A percentile compares a stretch with the other conserved stretches of the same genome.
Conservation (phyloP, 306 rosid species). For the Biancaea sappan region DNA sequence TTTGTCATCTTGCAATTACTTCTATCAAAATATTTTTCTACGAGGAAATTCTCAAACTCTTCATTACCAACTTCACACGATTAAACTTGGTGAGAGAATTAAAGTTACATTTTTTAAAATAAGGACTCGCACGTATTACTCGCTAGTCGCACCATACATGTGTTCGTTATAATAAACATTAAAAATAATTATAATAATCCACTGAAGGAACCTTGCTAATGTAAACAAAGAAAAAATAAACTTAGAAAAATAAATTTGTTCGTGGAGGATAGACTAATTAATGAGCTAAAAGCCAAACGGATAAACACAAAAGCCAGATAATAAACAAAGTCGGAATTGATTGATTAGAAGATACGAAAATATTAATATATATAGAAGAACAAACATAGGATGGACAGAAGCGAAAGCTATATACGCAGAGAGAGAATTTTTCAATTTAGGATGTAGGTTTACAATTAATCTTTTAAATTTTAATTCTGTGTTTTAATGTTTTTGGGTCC, state of each 20-base stretch:
- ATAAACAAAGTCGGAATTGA: neutral
- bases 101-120: too few relatives aligned
- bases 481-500: too few relatives aligned
- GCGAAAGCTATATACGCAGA: neutral
- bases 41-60: neutral
- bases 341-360: neutral
- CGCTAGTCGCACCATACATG: neutral
- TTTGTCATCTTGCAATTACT: too few relatives aligned
- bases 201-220: too few relatives aligned
- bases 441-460: too few relatives aligned
- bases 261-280: neutral
- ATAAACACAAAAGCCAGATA: neutral
- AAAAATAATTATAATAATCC: neutral
- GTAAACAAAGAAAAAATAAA: too few relatives aligned
- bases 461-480: too few relatives aligned
- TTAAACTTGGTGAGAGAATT: neutral
- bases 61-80: neutral
- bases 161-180: too few relatives aligned
- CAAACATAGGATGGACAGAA: neutral
- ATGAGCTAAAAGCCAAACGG: neutral
- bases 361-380: neutral
- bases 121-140: neutral
- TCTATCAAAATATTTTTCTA: neutral
- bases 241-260: neutral
- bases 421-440: too few relatives aligned